Base-by-base conservation (phyloP, 768 basidiomycete genomes). In the Dioszegia aurantiaca region DNA sequence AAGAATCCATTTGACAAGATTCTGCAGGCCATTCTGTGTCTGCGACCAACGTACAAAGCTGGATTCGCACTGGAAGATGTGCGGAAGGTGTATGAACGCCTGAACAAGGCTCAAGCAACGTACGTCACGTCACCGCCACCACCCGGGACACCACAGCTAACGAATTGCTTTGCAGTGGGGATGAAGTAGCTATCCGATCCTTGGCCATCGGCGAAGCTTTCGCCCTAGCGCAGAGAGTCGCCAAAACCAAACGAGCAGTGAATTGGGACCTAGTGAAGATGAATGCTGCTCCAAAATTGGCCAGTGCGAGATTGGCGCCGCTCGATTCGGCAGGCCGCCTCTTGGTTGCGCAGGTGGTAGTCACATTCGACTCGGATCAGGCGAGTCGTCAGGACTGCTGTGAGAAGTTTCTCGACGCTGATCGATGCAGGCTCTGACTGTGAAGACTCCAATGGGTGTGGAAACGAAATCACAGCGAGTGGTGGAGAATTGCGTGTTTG, bases 281-380 rank as follows among this genome's bases (percentile, higher is more conserved):
- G 10, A 45, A 51, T 36, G 28, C 39, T 4, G 45, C 24, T 10
- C 60, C 59, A 11, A 60, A 53, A 37, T 31, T 61, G 46, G 49
- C 53, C n/a, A 42, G 45, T n/a, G 60, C 56, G 8, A 27, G 60
- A 27, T 28, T 52, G 19, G 27, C 47, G 19, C 30, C 48, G 17
- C 19, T 57, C 23, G 60, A 61, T 40, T 28, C 60, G 10, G 48
- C 49, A 24, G 43, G 39, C 11, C 36, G 21, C 27, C 16, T 44
- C 23, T 30, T 42, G n/a, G 11, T 46, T 6, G 55, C 60, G 3
- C 60, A 61, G 55, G 56, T 61, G 4, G 56, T 57, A 9, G 39
- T 61, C 8, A 19, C 41, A 21, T 52, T 61, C 41, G 60, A 61
- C 37, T 51, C 55, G 39, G 56, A 57, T n/a, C 60, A 61, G 43